phyloP scores from a whole-genome alignment of 257 asterid species.

The Fraxinus anomala region DNA sequence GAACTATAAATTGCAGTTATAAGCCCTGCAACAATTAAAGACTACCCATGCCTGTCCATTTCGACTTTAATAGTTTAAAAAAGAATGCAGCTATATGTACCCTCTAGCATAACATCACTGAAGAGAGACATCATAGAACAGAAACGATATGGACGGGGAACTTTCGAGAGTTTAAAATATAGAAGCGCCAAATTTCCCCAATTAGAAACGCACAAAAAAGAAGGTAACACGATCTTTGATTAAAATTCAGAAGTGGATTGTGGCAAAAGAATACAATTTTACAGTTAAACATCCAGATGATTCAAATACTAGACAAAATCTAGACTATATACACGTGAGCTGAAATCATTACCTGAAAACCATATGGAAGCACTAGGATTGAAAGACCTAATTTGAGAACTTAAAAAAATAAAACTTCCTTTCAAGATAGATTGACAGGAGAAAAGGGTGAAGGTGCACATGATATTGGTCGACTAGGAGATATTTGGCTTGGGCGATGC shows the following conservation, averaged over 20 bases:
- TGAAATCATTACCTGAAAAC: background rate
- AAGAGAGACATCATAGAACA: background rate
- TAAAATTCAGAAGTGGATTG: background rate
- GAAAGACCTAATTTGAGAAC: background rate
- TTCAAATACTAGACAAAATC: background rate
- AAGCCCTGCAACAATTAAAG: background rate
- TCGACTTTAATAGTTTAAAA: background rate
- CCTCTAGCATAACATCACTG: background rate
- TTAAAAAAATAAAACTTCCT: background rate
- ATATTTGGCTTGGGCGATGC: background rate
- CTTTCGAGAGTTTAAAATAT: background rate
- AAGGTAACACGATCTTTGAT: background rate
- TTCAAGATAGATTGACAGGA: background rate
- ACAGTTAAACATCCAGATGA: background rate
- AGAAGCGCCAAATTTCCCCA: background rate
- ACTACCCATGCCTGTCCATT: background rate
- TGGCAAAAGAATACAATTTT: background rate
- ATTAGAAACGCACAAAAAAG: background rate
- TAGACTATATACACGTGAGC: background rate
- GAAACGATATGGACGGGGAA: background rate
- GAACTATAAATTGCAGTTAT: background rate
- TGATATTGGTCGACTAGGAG: background rate
- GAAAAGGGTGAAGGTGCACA: no score
- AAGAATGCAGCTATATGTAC: background rate
- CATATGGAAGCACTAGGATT: background rate